These are phyloP conservation scores for Fagus crenata DNA, from an alignment of 306 rosid species.

Conservation along the genomic window DNA sequence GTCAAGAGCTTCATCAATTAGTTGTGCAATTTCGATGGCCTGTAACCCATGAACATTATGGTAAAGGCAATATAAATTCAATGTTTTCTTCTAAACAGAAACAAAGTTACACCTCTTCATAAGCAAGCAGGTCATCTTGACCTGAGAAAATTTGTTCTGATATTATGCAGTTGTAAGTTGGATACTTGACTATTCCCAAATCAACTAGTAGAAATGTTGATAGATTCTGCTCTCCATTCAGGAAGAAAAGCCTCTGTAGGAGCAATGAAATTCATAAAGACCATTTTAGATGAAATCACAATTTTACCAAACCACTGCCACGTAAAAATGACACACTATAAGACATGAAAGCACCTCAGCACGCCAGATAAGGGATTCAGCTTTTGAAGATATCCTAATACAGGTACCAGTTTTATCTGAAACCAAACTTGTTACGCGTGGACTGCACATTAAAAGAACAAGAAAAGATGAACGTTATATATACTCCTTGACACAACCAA, in stretches of 20 bases:
- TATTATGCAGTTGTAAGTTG: slow-evolving; percentile 68
- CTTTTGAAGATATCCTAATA: slow-evolving; percentile 62
- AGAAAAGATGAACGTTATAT: slow-evolving; percentile 27
- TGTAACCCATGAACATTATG: slow-evolving; percentile 39
- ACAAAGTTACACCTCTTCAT: slow-evolving; percentile 62
- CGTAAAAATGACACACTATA: slow-evolving; percentile 16
- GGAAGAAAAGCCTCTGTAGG: slow-evolving; percentile 86
- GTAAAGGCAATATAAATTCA: slow-evolving; percentile 26
- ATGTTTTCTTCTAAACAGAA: slow-evolving; percentile 17
- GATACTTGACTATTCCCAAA: slow-evolving; percentile 84
- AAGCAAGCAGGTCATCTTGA: slow-evolving; percentile 60
- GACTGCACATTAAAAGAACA: slow-evolving; percentile 43
- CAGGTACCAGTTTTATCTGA: slow-evolving; percentile 60
- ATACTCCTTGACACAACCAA: slow-evolving; percentile 15
- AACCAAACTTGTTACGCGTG: slow-evolving; percentile 48
- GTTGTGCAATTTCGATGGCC: slow-evolving; percentile 89
- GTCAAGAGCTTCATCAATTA: slow-evolving; percentile 78
- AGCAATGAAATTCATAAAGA: slow-evolving; percentile 24
- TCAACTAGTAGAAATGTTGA: slow-evolving; percentile 78
- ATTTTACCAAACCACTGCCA: slow-evolving; percentile 7
- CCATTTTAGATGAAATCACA: neutral
- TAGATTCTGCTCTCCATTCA: slow-evolving; percentile 87
- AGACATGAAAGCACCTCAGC: slow-evolving; percentile 56
- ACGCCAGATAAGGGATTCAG: slow-evolving; percentile 81
- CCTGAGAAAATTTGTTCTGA: slow-evolving; percentile 64